These are phyloP conservation scores for Podospora comata DNA, from an alignment of 495 filamentous ascomycete genomes.

Conservation along the genomic window DNA sequence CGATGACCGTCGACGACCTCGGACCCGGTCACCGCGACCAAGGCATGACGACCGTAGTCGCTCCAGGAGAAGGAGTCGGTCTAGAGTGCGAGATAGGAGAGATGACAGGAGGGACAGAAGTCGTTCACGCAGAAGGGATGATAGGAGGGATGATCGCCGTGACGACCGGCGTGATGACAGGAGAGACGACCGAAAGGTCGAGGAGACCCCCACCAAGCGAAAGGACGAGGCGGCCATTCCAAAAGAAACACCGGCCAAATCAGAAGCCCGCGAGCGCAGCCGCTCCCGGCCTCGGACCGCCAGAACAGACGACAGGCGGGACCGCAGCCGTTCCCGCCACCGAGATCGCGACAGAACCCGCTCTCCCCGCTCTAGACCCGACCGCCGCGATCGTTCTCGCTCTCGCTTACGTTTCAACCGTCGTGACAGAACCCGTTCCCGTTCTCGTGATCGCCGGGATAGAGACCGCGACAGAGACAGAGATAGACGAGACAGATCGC, in stretches of 20 bases:
- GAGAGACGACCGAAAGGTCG: constrained; percentile 14
- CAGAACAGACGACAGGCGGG: constrained; percentile 30
- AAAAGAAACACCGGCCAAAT: constrained; percentile 30
- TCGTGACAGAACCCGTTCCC: constrained; percentile 28
- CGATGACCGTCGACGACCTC: constrained; percentile 27
- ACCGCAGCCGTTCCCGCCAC: constrained; percentile 37
- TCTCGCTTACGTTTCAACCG: constrained; percentile 24
- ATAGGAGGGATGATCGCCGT: constrained; percentile 26
- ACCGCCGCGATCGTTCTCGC: constrained; percentile 32
- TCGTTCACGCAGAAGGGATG: constrained; percentile 33
- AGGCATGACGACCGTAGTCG: constrained; percentile 22
- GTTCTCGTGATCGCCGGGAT: constrained; percentile 25
- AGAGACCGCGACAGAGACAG: constrained; percentile 1
- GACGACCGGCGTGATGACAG: constrained; percentile 20
- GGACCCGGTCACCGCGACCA: constrained; percentile 27
- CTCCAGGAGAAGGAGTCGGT: constrained; percentile 25
- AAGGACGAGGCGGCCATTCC: constrained; percentile 18
- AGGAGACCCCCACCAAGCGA: constrained; percentile 24
- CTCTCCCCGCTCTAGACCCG: constrained; percentile 27
- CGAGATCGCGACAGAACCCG: constrained; percentile 32
- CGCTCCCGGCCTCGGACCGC: constrained; percentile 35
- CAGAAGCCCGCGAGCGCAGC: constrained; percentile 31
- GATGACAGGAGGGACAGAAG: constrained; percentile 42
- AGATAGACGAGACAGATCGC: constrained; percentile 28
- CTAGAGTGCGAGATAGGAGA: constrained; percentile 25